Percentiles rank a stretch among this genome's conserved stretches.
These are phyloP conservation scores for Purpureocillium lavendulum DNA, from an alignment of 2,329 filamentous ascomycete genomes.

Conservation along the genomic window DNA sequence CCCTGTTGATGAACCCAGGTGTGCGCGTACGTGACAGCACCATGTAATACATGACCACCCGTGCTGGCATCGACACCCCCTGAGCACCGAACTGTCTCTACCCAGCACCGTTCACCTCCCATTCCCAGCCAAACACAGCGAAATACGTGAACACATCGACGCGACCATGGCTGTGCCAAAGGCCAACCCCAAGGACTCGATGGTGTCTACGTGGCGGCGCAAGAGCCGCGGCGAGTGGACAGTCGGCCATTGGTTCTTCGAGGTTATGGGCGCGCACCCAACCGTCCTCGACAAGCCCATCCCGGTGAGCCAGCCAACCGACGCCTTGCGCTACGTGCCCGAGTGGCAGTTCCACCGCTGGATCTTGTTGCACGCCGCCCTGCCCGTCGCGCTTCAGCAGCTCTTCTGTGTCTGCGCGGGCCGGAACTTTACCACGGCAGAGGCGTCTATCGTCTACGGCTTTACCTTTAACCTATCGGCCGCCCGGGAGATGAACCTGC, in stretches of 20 bases:
- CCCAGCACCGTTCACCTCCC: too few species aligned
- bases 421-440: conserved; percentile 18
- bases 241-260: conserved; percentile 20
- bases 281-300: conserved; percentile 18
- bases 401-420: conserved; percentile 23
- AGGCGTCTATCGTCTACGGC: conserved; percentile 27
- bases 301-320: conserved; percentile 29
- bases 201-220: conserved; percentile 30
- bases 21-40: too few species aligned
- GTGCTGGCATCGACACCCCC: too few species aligned
- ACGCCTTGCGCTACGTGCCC: conserved; percentile 29
- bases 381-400: conserved; percentile 28
- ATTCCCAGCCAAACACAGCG: too few species aligned
- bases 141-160: too few species aligned
- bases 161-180: too few species aligned
- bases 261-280: conserved; percentile 19
- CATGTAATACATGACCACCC: too few species aligned
- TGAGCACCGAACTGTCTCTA: too few species aligned
- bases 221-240: conserved; percentile 20
- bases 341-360: conserved; percentile 26
- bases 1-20: too few species aligned
- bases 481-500: conserved; percentile 27
- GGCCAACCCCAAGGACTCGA: conserved; percentile 21
- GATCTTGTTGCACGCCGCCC: conserved; percentile 27
- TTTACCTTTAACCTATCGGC: conserved; percentile 27